Conservation (phyloP, 805 yeast genomes). For the Yarrowia divulgata region DNA sequence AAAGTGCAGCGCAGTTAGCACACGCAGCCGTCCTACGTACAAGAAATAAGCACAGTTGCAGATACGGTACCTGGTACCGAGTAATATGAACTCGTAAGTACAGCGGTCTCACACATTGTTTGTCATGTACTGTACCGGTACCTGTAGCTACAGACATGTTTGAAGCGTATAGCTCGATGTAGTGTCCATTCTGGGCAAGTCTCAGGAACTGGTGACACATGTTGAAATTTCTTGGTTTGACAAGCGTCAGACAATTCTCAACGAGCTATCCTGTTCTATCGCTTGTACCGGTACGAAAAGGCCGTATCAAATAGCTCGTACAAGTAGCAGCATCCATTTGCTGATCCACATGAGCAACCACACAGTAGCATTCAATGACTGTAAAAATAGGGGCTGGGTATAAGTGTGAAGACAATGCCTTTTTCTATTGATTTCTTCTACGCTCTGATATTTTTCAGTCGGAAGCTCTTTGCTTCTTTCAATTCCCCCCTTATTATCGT, state of each 20-base stretch:
- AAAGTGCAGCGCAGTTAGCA: conserved; percentile 4
- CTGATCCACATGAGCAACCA: not conserved
- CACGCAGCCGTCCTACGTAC: not conserved
- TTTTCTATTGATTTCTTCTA: not conserved
- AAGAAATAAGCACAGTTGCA: not conserved
- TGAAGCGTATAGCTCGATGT: not conserved
- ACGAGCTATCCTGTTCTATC: not conserved
- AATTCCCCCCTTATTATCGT: not conserved
- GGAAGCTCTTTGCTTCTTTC: not conserved
- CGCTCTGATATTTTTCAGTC: not conserved
- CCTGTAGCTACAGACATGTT: not conserved
- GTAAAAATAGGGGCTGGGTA: not conserved
- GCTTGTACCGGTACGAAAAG: not conserved
- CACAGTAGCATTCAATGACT: not conserved
- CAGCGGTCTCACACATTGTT: not conserved
- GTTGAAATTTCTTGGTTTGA: not conserved
- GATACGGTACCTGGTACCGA: not conserved
- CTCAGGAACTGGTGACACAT: not conserved
- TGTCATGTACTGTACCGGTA: too few relatives aligned
- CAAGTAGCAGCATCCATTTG: too few relatives aligned
- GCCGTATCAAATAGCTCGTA: too few relatives aligned
- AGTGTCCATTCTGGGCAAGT: conserved; percentile 5
- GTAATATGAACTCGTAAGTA: too few relatives aligned
- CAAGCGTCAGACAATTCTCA: too few relatives aligned
- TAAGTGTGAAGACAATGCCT: too few relatives aligned